Percentiles rank a stretch among this genome's conserved stretches.
Evolutionary conservation across 805 yeast species (phyloP).

Genomic region (Sugiyamaella boreocaroliniensis): DNA sequence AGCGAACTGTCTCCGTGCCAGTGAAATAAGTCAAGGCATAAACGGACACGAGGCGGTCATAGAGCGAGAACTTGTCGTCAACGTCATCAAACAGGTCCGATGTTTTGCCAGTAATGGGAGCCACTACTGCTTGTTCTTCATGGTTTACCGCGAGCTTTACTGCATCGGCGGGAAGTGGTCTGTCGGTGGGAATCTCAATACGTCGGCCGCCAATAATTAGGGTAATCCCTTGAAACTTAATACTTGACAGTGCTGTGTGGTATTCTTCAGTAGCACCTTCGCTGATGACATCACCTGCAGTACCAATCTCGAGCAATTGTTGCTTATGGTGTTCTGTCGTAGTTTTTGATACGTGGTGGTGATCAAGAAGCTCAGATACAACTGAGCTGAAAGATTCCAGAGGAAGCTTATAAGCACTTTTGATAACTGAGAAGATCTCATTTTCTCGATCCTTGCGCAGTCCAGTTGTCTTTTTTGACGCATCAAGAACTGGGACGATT

Average conservation of each 20-base stretch:
- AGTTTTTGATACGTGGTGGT: neutral
- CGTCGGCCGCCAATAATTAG: slow-evolving; percentile 13
- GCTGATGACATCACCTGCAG: neutral
- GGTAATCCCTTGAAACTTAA: neutral
- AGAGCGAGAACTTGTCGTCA: slow-evolving; percentile 6
- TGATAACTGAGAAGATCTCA: neutral
- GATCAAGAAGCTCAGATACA: neutral
- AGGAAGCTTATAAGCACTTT: neutral
- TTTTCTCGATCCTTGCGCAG: neutral
- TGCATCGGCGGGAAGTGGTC: slow-evolving; percentile 7
- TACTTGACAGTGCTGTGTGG: neutral
- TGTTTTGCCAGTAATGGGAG: slow-evolving; percentile 9
- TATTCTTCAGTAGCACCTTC: neutral
- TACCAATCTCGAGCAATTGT: neutral
- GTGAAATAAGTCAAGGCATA: slow-evolving; percentile 16
- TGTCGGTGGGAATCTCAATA: slow-evolving; percentile 2
- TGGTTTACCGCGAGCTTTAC: slow-evolving; percentile 20
- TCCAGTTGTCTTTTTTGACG: neutral
- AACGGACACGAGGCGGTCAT: slow-evolving; percentile 15
- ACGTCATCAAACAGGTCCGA: slow-evolving; percentile 3
- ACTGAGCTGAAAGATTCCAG: neutral
- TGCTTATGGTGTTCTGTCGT: neutral
- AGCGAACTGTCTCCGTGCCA: slow-evolving; percentile 17
- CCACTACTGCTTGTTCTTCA: slow-evolving; percentile 17
- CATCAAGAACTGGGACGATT: slow-evolving; percentile 8